Evolutionary conservation across 148 eudicot species (phyloP).

Genomic region (Silene conica): DNA sequence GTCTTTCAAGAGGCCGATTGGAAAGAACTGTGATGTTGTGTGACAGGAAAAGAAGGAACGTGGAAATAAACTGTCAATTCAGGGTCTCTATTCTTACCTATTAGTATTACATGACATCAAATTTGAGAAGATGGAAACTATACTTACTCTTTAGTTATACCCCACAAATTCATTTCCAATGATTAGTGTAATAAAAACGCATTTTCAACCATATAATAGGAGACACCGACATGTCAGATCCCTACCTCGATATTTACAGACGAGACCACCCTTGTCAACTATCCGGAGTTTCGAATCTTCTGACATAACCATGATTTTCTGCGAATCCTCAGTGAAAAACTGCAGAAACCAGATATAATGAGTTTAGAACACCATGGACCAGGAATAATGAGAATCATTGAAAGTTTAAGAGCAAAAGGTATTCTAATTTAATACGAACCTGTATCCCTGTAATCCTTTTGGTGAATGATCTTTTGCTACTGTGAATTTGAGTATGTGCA

Average conservation of each 20-base stretch:
- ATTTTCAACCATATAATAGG: background rate
- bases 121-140: too few relatives aligned
- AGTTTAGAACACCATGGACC: constrained; percentile 17
- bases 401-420: background rate
- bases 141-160: too few relatives aligned
- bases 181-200: background rate
- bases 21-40: too few relatives aligned
- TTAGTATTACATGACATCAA: too few relatives aligned
- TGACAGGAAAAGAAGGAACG: too few relatives aligned
- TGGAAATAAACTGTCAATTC: too few relatives aligned
- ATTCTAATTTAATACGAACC: constrained; percentile 30
- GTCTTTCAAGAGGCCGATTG: too few relatives aligned
- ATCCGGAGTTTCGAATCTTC: constrained; percentile 69
- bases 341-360: constrained; percentile 25
- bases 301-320: constrained; percentile 50
- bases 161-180: background rate
- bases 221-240: background rate
- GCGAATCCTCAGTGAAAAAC: constrained; percentile 47
- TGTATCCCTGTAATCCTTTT: constrained; percentile 67
- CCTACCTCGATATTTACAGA: constrained; percentile 61
- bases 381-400: background rate
- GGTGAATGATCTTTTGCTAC: constrained; percentile 41
- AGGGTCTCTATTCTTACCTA: too few relatives aligned
- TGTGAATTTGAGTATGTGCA: constrained; percentile 35
- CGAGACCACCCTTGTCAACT: constrained; percentile 51